Base-by-base conservation (phyloP, 306 rosid genomes). In the Malus fusca region DNA sequence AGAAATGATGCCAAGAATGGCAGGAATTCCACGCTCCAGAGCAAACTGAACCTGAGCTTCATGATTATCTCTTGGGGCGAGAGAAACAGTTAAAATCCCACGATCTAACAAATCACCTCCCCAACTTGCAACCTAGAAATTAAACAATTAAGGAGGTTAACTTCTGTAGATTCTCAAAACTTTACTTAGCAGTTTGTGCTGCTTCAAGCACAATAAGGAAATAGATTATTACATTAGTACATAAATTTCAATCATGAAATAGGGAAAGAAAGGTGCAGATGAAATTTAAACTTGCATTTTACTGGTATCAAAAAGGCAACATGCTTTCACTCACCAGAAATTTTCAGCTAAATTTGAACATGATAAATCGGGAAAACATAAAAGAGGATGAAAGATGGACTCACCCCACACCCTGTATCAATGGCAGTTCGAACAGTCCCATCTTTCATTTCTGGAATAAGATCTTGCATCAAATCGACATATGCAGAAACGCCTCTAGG, bases 41-140 rank as follows among this genome's bases (percentile, higher is more conserved):
- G 99, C 99, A 74, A 96, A 96, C 82, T 96, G 99, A 78, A 96
- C 98, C 82, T 96, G 99, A 87, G 99, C 99, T 89, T 96, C 99
- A 82, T 96, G 99, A 87, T 96, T 96, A 84, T 96, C 99, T 89
- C 99, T 96, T 43, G 99, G 99, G 0, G 99, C 99, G 46, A 96
- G 93, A 81, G 99, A 96, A 74, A 96, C 58, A 2, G 99, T 90
- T 15, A 96, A 89, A 30, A 96, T 82, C 58, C 98, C 97, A 7
- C 98, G 91, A 74, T 96, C 99, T 77, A 96, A 83, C 87, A 96
- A 85, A 85, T 96, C 98, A 61, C 98, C 99, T 65, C 99, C 99
- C 99, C 99, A 96, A 79, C 98, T 96, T 83, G 99, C 99, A 88
- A 96, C 99, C 99, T 96, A 66, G 12, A 79, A 40, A 80, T 22